Base-by-base conservation (phyloP, 2,329 filamentous ascomycete species). In the Cercospora nicotianae region DNA sequence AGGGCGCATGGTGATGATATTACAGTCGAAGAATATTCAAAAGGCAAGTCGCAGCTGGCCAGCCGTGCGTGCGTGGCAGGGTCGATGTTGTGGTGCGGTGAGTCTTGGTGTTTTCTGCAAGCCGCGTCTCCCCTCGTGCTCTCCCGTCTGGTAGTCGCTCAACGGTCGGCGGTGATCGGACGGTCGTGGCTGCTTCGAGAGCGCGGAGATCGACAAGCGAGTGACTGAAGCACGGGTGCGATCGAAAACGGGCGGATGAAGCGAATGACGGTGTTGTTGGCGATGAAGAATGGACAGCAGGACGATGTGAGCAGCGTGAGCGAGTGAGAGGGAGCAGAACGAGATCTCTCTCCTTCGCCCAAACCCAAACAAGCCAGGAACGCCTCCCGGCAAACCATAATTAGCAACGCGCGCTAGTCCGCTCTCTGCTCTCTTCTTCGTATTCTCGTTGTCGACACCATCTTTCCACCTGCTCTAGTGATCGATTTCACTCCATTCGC, bases 1-100 rank as follows among this genome's bases (percentile, higher is more conserved):
- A 48, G 77, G 73, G 70, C 77, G 75, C 78, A 80, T 80, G 53
- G 69, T 72, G 72, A 72, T 66, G 58, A 55, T 62, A 42, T 60
- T 68, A 61, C 39, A 51, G 59, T 33, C 58, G 42, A 48, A 23
- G 42, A 23, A 51, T 51, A 26, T 3, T 42, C 36, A 7, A n/a
- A 42, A 42, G 36, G 36, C 36, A 5, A 42, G 1, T 60, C 42
- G 61, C 57, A 58, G 36, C 51, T 64, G 61, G 26, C 20, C 39
- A 62, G 66, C 58, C 63, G 63, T 48, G 42, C n/a, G 61, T 59
- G 65, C 26, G 65, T 45, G 66, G 61, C 42, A 51, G 48, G 9
- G 28, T 30, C n/a, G 23, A 51, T 48, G 33, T 67, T 31, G 42
- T 67, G 63, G 28, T 55, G 30, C 60, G 31, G 64, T 57, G 20